Percentiles rank a stretch among this genome's conserved stretches.
Evolutionary conservation across 164 flowering plant species (phyloP).

Genomic region (grape (Vitis vinifera)): ASM3070453v1 NC_081815.1:5763501-5764000

Average conservation of each 20-base stretch:
- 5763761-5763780: no score
- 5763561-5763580: no score
- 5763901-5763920: slow-evolving; percentile 94
- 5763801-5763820: not conserved
- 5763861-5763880: not conserved
- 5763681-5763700: no score
- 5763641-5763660: no score
- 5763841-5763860: not conserved
- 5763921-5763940: slow-evolving; percentile 93
- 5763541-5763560: not conserved
- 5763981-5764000: slow-evolving; percentile 92
- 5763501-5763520: slow-evolving; percentile 67
- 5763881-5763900: not conserved
- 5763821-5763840: not conserved
- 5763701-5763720: no score
- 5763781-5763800: no score
- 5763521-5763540: not conserved
- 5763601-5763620: no score
- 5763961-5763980: slow-evolving; percentile 75
- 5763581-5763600: no score
- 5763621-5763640: no score
- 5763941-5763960: slow-evolving; percentile 72
- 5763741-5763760: no score
- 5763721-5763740: no score
- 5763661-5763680: no score